Evolutionary conservation across 192 early-diverging fungal genomes (phyloP), one percentile per base, ranked within the genome.

Genomic region (Coemansia sp.): DNA sequence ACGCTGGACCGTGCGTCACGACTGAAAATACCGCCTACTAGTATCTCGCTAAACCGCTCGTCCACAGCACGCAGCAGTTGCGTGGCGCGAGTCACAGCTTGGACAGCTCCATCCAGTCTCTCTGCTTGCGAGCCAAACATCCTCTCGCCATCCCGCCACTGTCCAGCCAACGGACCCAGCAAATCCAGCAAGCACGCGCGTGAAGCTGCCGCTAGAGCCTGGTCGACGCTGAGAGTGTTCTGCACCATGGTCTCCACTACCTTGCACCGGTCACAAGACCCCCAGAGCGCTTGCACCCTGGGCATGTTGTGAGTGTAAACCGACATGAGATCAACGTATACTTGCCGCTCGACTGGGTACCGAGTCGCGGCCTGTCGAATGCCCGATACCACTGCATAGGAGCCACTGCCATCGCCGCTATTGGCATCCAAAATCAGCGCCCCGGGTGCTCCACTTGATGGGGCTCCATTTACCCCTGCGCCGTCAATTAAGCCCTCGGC

Each of bases 181-280:
- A 83, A 25, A 20, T 83, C 68, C 37, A 77, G 13, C 20, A 83
- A 57, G 35, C 68, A 65, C 13, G 65, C 65, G 8, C 80, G 70
- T 4, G 80, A 83, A 3, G 88, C 85, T 0, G 79, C 83, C 5
- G 90, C 87, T 3, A 99, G 80, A 25, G 88, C 84, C 35, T 91
- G 88, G 75, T 99, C 95, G n/a, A 87, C 84, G 76, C 96, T 95
- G 3, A 93, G 79, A 0, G 90, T 85, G 59, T 92, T 97, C 26
- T 89, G 80, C 16, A 88, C 83, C 21, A 99, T 68, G 64, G 93
- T 89, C 35, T 96, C 95, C 0, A 96, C 83, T 1, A 96, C 57
- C 42, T 83, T 85, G 18, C 76, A 66, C 13, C 88, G 70, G 0
- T 82, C 72, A 0, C 91, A 73, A 28, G 88, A 88, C 8, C 87